Evolutionary conservation across 2,329 filamentous ascomycete species (phyloP), one percentile per base, ranked within the genome.

Genomic region (Phialophora tarda): DNA sequence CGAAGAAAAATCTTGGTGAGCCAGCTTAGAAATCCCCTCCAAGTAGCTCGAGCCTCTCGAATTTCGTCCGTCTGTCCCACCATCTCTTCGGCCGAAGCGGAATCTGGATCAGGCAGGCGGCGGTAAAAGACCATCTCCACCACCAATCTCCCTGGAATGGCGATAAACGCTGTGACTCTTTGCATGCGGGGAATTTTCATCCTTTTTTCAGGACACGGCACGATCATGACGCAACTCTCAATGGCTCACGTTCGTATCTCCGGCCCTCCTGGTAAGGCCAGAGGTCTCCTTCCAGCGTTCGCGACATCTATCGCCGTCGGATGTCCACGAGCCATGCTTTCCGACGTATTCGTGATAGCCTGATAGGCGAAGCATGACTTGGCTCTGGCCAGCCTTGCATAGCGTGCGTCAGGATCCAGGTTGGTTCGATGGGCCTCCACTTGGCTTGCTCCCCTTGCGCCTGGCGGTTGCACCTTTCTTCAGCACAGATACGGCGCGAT

Each of bases 381-480:
- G 21, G 21, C 48, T 51, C 10, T 51, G 48, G 23, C 48, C 48
- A 51, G 21, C 21, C 21, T 51, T 10, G 48, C 23, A 14, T 51
- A 51, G 48, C 48, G 48, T 26, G 53, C 30, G 53, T 55, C 53
- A 55, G 28, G 12, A 55, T 55, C 12, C 28, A 10, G 28, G 4
- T n/a, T n/a, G 28, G 53, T 17, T 55, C 48, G 28, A 17, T 55
- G 53, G 53, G 53, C 53, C 24, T 55, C 17, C 28, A 14, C 53
- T 55, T 55, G 53, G 28, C 26, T 34, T 28, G n/a, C 53, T 28
- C 53, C 14, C 28, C 28, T 34, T 55, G 24, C n/a, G 53, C 53
- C 53, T 11, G 23, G 28, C 28, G 17, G 26, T 55, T 30, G 48
- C 23, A 11, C 28, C 7, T 30, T 17, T 14, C 10, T 32, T 55